Percentiles rank a stretch among this genome's conserved stretches.
These are phyloP conservation scores for Wallacemonas rigidus DNA, from an alignment of 208 protist genomes.

Conservation along the genomic window DNA sequence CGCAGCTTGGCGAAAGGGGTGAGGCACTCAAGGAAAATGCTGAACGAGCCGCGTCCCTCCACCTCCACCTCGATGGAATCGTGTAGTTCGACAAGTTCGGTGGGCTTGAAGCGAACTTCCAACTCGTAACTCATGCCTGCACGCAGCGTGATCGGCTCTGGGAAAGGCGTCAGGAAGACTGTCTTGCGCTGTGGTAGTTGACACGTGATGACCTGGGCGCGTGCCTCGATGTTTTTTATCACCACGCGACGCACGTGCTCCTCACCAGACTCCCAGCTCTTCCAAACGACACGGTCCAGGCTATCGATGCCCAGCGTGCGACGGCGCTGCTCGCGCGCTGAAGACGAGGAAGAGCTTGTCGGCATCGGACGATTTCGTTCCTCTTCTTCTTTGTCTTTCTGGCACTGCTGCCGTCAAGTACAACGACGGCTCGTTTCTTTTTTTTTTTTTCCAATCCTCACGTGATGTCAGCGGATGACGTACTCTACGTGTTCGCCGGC, in stretches of 20 bases:
- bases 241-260: conserved; percentile 88
- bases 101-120: conserved; percentile 73
- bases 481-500: too few relatives aligned
- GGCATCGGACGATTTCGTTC: too few relatives aligned
- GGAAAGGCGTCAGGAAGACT: conserved; percentile 88
- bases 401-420: too few relatives aligned
- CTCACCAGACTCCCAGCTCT: conserved; percentile 80
- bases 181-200: conserved; percentile 66
- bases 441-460: too few relatives aligned
- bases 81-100: conserved; percentile 67
- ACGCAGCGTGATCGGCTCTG: conserved; percentile 78
- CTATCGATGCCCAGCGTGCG: conserved; percentile 86
- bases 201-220: conserved; percentile 81
- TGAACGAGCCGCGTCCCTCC: conserved; percentile 75
- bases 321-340: conserved; percentile 52
- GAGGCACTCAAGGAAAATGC: conserved; percentile 75
- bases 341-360: too few relatives aligned
- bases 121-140: conserved; percentile 83
- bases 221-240: conserved; percentile 83
- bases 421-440: too few relatives aligned
- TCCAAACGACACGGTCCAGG: conserved; percentile 79
- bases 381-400: too few relatives aligned
- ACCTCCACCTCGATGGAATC: conserved; percentile 84
- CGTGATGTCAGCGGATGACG: too few relatives aligned
- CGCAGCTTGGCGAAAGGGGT: conserved; percentile 70